Evolutionary conservation across 2,329 filamentous ascomycete species (phyloP).

Genomic region (Hirsutella thompsonii): DNA sequence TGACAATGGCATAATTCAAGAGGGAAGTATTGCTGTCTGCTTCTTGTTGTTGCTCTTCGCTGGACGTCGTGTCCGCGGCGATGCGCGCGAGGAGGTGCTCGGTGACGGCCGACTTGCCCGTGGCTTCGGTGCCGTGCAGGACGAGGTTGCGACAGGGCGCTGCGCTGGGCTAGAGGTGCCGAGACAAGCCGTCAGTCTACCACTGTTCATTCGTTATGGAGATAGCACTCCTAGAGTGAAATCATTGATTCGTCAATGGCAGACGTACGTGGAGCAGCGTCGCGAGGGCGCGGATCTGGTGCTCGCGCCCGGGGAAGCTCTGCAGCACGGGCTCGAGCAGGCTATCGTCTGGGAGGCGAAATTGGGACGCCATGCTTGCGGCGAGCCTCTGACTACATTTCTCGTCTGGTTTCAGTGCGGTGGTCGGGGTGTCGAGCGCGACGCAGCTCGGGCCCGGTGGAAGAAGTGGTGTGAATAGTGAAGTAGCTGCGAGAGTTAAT

Average conservation of each 20-base stretch:
- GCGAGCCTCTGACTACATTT: constrained; percentile 7
- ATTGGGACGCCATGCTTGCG: constrained; percentile 24
- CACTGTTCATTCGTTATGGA: no score
- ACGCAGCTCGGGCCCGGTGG: no score
- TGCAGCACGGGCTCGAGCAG: constrained; percentile 30
- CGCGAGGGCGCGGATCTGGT: constrained; percentile 44
- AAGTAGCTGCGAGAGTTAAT: no score
- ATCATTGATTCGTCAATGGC: no score
- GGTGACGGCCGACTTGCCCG: constrained; percentile 69
- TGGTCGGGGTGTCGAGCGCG: neutral
- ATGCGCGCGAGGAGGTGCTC: constrained; percentile 27
- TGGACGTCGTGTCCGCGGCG: constrained; percentile 7
- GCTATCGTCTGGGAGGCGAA: constrained; percentile 39
- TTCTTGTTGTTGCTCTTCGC: no score
- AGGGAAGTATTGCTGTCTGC: no score
- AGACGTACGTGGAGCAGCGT: constrained; percentile 37
- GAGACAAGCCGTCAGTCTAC: neutral
- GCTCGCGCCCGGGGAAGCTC: constrained; percentile 42
- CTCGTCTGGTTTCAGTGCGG: neutral
- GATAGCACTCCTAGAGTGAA: no score
- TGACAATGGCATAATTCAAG: constrained; percentile 48
- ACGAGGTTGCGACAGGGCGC: constrained; percentile 64
- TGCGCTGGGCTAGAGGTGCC: constrained; percentile 37
- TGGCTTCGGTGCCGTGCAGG: constrained; percentile 73
- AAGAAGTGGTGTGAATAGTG: no score